phyloP scores from a whole-genome alignment of 495 filamentous ascomycete genomes.

The Aspergillus wentii region DNA sequence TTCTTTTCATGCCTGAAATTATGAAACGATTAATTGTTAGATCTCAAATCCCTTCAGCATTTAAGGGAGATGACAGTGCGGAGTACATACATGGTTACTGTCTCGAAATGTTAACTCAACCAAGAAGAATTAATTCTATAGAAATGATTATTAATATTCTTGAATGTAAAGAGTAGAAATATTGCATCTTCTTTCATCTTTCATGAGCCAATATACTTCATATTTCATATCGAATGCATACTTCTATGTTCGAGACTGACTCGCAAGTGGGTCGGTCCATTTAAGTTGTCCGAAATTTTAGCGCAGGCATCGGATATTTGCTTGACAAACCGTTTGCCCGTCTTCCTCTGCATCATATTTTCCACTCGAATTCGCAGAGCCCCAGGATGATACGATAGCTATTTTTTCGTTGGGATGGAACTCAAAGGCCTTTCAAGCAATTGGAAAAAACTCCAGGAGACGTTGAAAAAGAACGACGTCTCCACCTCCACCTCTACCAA shows the following conservation, averaged over 20 bases:
- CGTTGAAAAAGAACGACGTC: conserved; percentile 42
- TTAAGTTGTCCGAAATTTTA: conserved; percentile 15
- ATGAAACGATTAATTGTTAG: no score
- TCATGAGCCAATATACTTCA: no score
- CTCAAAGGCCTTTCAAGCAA: conserved; percentile 50
- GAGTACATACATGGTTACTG: no score
- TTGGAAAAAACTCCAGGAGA: conserved; percentile 71
- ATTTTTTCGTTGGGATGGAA: conserved; percentile 33
- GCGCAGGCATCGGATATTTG: conserved; percentile 7
- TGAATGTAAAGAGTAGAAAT: conserved; percentile 1
- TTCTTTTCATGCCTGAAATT: no score
- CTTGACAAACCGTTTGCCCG: no score
- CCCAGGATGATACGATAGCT: conserved; percentile 12
- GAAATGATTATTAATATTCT: no score
- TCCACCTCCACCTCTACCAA: conserved; percentile 21
- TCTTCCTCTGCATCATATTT: conserved; percentile 12
- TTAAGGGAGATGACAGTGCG: no score
- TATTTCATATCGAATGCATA: neutral
- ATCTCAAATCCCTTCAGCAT: no score
- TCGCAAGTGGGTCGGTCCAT: conserved; percentile 12
- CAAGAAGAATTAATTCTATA: no score
- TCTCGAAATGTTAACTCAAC: no score
- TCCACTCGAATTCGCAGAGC: neutral
- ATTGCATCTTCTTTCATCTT: neutral
- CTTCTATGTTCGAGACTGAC: conserved; percentile 2